Percentiles rank a stretch among this genome's conserved stretches.
phyloP scores from a whole-genome alignment of 106 monocot genomes.

The Acorus gramineus region DNA sequence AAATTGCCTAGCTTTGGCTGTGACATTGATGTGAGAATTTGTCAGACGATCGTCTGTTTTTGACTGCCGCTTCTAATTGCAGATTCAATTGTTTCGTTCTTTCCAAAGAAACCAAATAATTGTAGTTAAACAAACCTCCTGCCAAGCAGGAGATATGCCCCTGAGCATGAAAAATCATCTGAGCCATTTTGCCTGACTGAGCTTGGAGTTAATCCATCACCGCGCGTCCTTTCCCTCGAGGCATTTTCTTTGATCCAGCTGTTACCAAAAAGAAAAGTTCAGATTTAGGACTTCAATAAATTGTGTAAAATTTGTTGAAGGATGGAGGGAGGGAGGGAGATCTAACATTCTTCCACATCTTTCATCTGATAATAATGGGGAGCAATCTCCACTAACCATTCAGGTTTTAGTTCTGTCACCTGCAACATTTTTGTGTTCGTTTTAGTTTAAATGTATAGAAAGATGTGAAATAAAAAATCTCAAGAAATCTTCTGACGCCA shows the following conservation, averaged over 20 bases:
- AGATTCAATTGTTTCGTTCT: too few relatives aligned
- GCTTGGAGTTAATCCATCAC: background rate
- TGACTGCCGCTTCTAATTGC: too few relatives aligned
- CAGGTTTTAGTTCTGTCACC: slow-evolving; percentile 67
- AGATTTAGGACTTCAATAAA: background rate
- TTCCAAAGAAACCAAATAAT: too few relatives aligned
- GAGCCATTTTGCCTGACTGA: too few relatives aligned
- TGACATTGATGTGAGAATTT: too few relatives aligned
- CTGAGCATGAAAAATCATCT: too few relatives aligned
- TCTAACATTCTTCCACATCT: slow-evolving; percentile 72
- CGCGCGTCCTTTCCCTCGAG: slow-evolving; percentile 47
- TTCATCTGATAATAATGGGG: slow-evolving; percentile 68
- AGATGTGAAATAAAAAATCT: too few relatives aligned
- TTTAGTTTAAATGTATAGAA: background rate
- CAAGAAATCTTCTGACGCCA: too few relatives aligned
- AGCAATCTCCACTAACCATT: slow-evolving; percentile 70
- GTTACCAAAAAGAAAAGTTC: background rate
- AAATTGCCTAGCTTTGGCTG: too few relatives aligned
- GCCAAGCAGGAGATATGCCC: too few relatives aligned
- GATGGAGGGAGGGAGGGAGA: background rate
- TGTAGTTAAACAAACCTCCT: too few relatives aligned
- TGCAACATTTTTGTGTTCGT: slow-evolving; percentile 6
- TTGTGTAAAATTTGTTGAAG: background rate
- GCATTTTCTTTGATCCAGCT: slow-evolving; percentile 75
- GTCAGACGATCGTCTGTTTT: too few relatives aligned